Conservation (phyloP, 202 grass and related monocot genomes). For the Eragrostis tef region DNA sequence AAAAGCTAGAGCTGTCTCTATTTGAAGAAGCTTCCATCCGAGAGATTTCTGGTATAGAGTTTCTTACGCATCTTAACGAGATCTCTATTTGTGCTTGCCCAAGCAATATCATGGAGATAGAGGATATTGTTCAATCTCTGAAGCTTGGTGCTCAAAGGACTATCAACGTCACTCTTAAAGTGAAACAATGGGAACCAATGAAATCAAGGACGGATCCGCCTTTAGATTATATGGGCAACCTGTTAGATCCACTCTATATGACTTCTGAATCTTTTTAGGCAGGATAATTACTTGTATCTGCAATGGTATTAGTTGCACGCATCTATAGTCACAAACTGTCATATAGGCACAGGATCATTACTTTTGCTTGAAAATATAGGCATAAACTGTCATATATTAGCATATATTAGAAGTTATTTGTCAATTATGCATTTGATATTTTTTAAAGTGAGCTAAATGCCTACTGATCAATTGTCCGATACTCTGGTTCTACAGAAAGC, state of each 20-base stretch:
- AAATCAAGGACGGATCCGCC: constrained; percentile 26
- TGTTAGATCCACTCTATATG: too few relatives aligned
- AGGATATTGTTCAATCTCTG: background rate
- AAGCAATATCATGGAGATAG: background rate
- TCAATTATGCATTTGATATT: too few relatives aligned
- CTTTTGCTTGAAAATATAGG: too few relatives aligned
- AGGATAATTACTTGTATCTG: background rate
- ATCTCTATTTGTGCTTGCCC: background rate
- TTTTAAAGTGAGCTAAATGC: too few relatives aligned
- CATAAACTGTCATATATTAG: too few relatives aligned
- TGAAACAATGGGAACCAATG: constrained; percentile 21
- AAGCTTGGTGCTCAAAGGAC: constrained; percentile 33
- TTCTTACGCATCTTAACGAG: constrained; percentile 36
- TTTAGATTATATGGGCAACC: constrained; percentile 35
- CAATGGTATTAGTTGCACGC: background rate
- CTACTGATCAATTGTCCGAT: too few relatives aligned
- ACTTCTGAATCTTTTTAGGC: background rate
- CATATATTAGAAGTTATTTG: too few relatives aligned
- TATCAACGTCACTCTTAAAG: constrained; percentile 33
- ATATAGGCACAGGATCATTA: too few relatives aligned
- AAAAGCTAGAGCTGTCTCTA: constrained; percentile 46
- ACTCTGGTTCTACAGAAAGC: too few relatives aligned
- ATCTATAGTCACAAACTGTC: too few relatives aligned
- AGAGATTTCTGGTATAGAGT: constrained; percentile 37
- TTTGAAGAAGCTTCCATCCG: constrained; percentile 36